A percentile compares a stretch with the other conserved stretches of the same genome.
phyloP scores from a whole-genome alignment of 441 rosid genomes.

The Populus hybrid region DNA sequence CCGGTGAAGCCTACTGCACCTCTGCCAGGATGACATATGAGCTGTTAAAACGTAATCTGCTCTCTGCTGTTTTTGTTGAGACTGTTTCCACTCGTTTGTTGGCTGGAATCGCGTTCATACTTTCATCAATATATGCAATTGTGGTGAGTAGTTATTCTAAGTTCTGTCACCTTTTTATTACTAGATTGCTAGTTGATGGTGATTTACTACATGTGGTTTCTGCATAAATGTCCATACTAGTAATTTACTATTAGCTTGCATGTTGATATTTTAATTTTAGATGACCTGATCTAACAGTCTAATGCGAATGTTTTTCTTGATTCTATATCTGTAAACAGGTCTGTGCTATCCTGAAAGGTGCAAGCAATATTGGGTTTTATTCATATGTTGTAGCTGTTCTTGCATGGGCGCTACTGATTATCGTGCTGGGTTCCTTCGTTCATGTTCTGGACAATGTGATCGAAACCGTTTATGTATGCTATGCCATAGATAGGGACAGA shows the following conservation, averaged over 20 bases:
- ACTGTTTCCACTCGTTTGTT: constrained; percentile 72
- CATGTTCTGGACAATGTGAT: constrained; percentile 79
- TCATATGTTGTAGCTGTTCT: constrained; percentile 54
- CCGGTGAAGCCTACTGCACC: constrained; percentile 83
- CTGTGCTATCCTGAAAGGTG: constrained; percentile 60
- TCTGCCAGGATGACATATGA: constrained; percentile 87
- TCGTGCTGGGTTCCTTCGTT: constrained; percentile 63
- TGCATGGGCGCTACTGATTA: constrained; percentile 56
- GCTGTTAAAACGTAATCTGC: constrained; percentile 77
- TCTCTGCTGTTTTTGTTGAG: constrained; percentile 82
- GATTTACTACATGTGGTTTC: not conserved
- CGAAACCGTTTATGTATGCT: constrained; percentile 73
- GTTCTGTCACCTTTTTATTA: not conserved
- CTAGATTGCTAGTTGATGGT: not conserved
- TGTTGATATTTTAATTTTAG: not conserved
- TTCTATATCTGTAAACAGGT: constrained; percentile 39
- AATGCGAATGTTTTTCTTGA: not conserved
- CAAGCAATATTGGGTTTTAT: constrained; percentile 49
- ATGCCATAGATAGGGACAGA: constrained; percentile 66
- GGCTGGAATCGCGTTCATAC: constrained; percentile 62
- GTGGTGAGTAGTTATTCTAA: constrained; percentile 42
- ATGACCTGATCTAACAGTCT: not conserved
- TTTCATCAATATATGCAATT: constrained; percentile 71
- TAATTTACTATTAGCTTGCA: not conserved
- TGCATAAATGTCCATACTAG: not conserved